These are phyloP conservation scores for Tribonema minus DNA, from an alignment of 108 stramenopile species.

Conservation along the genomic window DNA sequence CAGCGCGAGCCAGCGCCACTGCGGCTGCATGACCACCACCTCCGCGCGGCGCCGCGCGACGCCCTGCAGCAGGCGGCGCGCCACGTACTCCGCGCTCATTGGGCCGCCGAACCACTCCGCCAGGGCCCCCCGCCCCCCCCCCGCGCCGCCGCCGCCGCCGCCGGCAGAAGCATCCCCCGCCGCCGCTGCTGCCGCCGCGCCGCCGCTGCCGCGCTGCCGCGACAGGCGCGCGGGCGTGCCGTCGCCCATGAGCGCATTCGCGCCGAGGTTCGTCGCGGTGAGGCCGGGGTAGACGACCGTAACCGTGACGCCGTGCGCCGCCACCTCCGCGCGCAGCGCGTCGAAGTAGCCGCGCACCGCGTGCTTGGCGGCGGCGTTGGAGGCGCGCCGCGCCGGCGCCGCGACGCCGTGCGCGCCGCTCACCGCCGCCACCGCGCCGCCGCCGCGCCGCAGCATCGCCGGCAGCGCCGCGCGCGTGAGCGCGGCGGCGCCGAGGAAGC, in stretches of 20 bases:
- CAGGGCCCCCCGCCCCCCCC: background rate
- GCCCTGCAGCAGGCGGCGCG: background rate
- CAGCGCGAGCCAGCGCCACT: background rate
- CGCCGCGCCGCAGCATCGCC: background rate
- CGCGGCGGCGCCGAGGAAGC: background rate
- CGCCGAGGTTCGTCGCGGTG: background rate
- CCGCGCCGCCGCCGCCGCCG: no score
- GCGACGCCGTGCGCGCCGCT: background rate
- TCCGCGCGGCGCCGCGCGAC: background rate
- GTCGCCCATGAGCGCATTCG: background rate
- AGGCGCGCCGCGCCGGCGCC: background rate
- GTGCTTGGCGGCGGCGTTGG: slow-evolving; percentile 4
- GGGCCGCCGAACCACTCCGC: background rate
- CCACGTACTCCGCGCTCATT: background rate
- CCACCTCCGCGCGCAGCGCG: slow-evolving; percentile 14
- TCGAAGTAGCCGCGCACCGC: slow-evolving; percentile 18
- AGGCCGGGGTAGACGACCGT: slow-evolving; percentile 20
- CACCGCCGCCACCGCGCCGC: background rate
- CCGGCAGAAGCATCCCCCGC: no score
- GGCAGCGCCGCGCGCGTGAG: slow-evolving; percentile 20
- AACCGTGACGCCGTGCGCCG: slow-evolving; percentile 7
- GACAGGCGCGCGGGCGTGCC: background rate
- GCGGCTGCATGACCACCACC: background rate
- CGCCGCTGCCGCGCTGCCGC: no score
- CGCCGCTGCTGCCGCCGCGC: no score